These are phyloP conservation scores for Cordyceps fumosorosea DNA, from an alignment of 2,329 filamentous ascomycete genomes.

Conservation along the genomic window DNA sequence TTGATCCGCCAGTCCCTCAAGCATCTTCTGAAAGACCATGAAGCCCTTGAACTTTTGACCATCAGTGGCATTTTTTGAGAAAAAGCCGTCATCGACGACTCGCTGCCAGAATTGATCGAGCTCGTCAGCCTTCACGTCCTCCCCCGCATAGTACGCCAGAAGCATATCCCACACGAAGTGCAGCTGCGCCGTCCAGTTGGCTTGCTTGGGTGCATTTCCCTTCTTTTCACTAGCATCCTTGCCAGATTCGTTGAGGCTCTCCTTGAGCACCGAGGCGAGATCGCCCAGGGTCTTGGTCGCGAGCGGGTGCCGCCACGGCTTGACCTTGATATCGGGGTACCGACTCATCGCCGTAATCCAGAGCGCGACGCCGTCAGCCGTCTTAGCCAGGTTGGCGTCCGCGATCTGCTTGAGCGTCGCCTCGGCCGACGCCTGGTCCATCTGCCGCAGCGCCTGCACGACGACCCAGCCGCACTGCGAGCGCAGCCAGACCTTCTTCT, in stretches of 20 bases:
- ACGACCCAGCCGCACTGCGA: constrained; percentile 83
- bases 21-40: constrained; percentile 72
- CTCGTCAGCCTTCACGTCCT: constrained; percentile 32
- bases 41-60: constrained; percentile 92
- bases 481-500: constrained; percentile 81
- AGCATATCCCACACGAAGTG: constrained; percentile 86
- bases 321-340: constrained; percentile 57
- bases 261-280: constrained; percentile 73
- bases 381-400: constrained; percentile 63
- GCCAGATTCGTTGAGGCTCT: constrained; percentile 52
- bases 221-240: constrained; percentile 36
- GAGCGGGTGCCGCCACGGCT: constrained; percentile 75
- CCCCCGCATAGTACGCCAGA: constrained; percentile 45
- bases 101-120: constrained; percentile 81
- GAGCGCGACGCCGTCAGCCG: constrained; percentile 81
- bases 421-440: constrained; percentile 51
- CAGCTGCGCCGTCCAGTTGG: constrained; percentile 71
- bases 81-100: constrained; percentile 80
- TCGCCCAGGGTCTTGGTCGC: constrained; percentile 59
- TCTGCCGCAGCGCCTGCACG: constrained; percentile 62
- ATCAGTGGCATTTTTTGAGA: constrained; percentile 72
- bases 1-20: constrained; percentile 47
- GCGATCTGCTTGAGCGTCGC: constrained; percentile 56
- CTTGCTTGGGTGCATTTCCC: constrained; percentile 48
- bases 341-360: constrained; percentile 67